Evolutionary conservation across 1,139 yeast species (phyloP).

Genomic region (Taphrina pruni): DNA sequence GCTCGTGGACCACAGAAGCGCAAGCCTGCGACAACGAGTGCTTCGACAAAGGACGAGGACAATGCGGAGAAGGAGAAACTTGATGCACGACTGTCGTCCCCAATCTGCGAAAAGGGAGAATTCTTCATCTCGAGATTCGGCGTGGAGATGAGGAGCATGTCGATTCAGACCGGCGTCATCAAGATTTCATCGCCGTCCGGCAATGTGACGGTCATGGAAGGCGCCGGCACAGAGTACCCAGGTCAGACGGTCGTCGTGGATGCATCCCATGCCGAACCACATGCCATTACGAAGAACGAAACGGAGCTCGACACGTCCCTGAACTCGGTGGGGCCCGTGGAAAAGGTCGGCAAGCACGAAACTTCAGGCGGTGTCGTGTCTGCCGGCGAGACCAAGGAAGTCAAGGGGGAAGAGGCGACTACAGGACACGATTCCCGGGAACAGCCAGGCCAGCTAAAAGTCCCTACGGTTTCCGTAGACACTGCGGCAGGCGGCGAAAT

Average conservation of each 20-base stretch:
- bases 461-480: constrained; percentile 21
- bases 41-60: background rate
- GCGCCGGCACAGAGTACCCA: constrained; percentile 30
- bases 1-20: constrained; percentile 34
- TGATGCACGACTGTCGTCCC: constrained; percentile 9
- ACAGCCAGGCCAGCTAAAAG: constrained; percentile 3
- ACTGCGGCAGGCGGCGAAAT: constrained; percentile 30
- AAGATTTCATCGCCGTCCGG: constrained; percentile 28
- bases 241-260: constrained; percentile 38
- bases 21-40: constrained; percentile 23
- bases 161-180: constrained; percentile 36
- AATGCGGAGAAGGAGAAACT: background rate
- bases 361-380: constrained; percentile 19
- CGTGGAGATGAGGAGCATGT: constrained; percentile 38
- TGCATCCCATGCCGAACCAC: constrained; percentile 1
- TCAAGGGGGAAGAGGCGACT: background rate
- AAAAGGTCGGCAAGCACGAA: background rate
- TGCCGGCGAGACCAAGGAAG: background rate
- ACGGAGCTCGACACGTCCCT: background rate
- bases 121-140: constrained; percentile 37
- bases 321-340: background rate
- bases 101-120: constrained; percentile 36
- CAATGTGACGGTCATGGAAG: constrained; percentile 32
- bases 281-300: constrained; percentile 15
- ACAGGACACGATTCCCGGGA: background rate